Evolutionary conservation across 805 yeast species (phyloP), one percentile per base, ranked within the genome.

Genomic region (Ogataea ramenticola): DNA sequence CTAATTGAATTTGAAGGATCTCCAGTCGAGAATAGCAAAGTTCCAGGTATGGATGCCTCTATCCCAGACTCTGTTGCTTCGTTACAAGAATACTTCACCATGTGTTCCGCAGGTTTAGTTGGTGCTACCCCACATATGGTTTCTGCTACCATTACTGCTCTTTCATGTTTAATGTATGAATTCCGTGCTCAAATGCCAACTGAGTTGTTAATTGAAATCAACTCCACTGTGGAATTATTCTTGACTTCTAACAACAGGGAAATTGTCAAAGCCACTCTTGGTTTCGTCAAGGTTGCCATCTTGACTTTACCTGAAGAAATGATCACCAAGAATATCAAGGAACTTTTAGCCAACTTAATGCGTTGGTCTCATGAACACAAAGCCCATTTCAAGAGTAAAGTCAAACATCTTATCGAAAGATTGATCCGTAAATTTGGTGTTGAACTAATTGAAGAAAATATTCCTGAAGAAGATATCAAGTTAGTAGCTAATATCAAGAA

Each of bases 331-430:
- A 80, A 82, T 52, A 74, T 91, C 54, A 72, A 72, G 30, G 80
- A 76, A 11, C 66, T 93, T 42, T 68, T 93, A 43, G 70, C 75
- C 22, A 83, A 86, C 54, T 73, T 93, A 56, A 71, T 93, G 76
- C 79, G 80, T 48, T 90, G 97, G 93, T 87, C 96, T 36, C 93
- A 88, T 61, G 97, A 90, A 61, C 97, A 91, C 65, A 87, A 88
- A 57, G 95, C 95, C 40, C 96, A 89, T 60, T 93, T 93, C 74
- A 89, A 87, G 61, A 77, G 90, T 14, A 91, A 87, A 64, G 91
- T 93, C 32, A 87, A 88, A 68, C 97, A 93, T 58, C 84, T 93
- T 43, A 71, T 93, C 49, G 99, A 93, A 71, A 78, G 98, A 55
- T 70, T 93, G 56, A 77, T 91, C 43, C 79, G 99, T 61, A 81